A percentile compares a stretch with the other conserved stretches of the same genome.
Evolutionary conservation across 768 basidiomycete species (phyloP).

Genomic region (Pholiota conissans): DNA sequence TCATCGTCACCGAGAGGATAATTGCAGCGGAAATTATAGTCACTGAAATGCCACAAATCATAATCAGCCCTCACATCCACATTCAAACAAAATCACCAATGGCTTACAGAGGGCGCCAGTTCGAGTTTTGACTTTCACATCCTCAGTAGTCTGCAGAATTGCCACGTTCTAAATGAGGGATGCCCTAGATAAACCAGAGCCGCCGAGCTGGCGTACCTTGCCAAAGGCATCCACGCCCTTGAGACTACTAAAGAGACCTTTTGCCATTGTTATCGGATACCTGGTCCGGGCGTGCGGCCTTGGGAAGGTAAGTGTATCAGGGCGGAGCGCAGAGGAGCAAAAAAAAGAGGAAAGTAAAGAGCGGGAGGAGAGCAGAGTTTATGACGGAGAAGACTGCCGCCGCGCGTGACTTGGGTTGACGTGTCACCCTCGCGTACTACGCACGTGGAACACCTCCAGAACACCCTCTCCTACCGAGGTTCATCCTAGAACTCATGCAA

Average conservation of each 20-base stretch:
- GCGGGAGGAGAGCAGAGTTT: slow-evolving; percentile 12
- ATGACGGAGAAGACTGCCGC: slow-evolving; percentile 18
- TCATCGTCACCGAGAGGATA: slow-evolving; percentile 86
- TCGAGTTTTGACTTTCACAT: slow-evolving; percentile 98
- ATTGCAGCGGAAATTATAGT: slow-evolving; percentile 90
- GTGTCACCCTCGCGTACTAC: slow-evolving; percentile 33
- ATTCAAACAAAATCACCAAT: slow-evolving; percentile 9
- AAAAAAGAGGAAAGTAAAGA: slow-evolving; percentile 21
- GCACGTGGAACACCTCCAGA: slow-evolving; percentile 24
- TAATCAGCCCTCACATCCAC: slow-evolving; percentile 5
- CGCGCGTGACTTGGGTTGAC: slow-evolving; percentile 35
- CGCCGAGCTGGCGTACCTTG: slow-evolving; percentile 61
- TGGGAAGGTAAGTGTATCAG: slow-evolving; percentile 22
- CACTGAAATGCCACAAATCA: slow-evolving; percentile 49
- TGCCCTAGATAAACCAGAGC: slow-evolving; percentile 7
- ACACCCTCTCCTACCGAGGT: slow-evolving; percentile 24
- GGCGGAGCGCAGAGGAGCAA: slow-evolving; percentile 22
- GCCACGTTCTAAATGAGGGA: slow-evolving; percentile 19
- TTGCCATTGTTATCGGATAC: slow-evolving; percentile 62
- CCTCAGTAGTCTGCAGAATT: slow-evolving; percentile 86
- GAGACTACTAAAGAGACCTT: slow-evolving; percentile 71
- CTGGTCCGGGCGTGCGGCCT: slow-evolving; percentile 34
- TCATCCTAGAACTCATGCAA: slow-evolving; percentile 1
- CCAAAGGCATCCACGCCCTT: slow-evolving; percentile 99
- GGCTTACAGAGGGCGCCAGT: slow-evolving; percentile 84